phyloP scores from a whole-genome alignment of 805 yeast species.

The Barnettozyma sp. region DNA sequence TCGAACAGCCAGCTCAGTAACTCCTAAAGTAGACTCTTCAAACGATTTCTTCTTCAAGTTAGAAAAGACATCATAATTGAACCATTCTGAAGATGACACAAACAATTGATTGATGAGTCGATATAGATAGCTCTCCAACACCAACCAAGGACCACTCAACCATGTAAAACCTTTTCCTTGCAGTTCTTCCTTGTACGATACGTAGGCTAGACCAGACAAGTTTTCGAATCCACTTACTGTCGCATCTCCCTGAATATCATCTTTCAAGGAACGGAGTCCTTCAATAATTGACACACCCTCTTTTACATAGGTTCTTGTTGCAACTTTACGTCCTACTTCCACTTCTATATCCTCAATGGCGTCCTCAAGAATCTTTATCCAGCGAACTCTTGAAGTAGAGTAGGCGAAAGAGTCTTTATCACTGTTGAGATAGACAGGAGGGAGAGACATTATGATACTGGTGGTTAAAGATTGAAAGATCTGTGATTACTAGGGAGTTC shows the following conservation, averaged over 20 bases:
- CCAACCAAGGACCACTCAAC: constrained; percentile 88
- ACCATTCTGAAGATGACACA: constrained; percentile 32
- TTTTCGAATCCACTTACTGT: constrained; percentile 39
- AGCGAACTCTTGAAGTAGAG: constrained; percentile 69
- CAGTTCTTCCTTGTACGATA: constrained; percentile 54
- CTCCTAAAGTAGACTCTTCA: constrained; percentile 66
- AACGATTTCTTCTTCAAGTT: constrained; percentile 68
- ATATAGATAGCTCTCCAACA: constrained; percentile 78
- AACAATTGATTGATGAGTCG: constrained; percentile 49
- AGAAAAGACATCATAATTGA: constrained; percentile 66
- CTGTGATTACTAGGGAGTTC: no score
- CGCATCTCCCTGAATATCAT: constrained; percentile 37
- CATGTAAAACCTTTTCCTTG: constrained; percentile 42
- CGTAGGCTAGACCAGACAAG: constrained; percentile 32
- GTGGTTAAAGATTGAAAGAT: no score
- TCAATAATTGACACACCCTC: constrained; percentile 44
- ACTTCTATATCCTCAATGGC: constrained; percentile 63
- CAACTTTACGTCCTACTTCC: no score
- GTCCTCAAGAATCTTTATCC: constrained; percentile 78
- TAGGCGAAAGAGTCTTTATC: constrained; percentile 78
- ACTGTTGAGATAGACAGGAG: constrained; percentile 48
- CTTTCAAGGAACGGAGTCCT: constrained; percentile 37
- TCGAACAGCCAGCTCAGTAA: constrained; percentile 70
- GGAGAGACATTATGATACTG: constrained; percentile 16
- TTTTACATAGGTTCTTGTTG: no score